These are phyloP conservation scores for Pseudomassariella vexata DNA, from an alignment of 2,329 filamentous ascomycete genomes.

Conservation along the genomic window DNA sequence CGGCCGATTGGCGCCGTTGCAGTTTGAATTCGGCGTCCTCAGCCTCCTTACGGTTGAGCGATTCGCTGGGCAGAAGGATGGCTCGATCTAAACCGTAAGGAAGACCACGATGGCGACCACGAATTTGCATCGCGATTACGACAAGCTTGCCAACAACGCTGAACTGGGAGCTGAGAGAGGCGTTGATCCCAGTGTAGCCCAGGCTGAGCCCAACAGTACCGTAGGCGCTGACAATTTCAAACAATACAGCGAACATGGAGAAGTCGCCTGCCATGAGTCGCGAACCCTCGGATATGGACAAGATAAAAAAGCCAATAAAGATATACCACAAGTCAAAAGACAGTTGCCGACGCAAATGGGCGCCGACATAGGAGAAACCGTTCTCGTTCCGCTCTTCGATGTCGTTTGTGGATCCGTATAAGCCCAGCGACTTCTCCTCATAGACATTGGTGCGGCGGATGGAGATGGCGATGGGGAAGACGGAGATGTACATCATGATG, in stretches of 20 bases:
- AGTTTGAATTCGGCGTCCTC: constrained; percentile 36
- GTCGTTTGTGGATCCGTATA: constrained; percentile 55
- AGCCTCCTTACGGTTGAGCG: constrained; percentile 47
- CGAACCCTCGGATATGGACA: constrained; percentile 78
- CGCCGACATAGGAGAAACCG: constrained; percentile 77
- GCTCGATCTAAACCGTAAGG: constrained; percentile 62
- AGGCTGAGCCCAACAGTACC: constrained; percentile 90
- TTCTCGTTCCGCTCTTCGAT: constrained; percentile 44
- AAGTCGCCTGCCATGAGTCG: constrained; percentile 61
- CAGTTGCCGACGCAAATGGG: constrained; percentile 86
- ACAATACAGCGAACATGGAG: constrained; percentile 65
- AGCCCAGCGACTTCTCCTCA: constrained; percentile 80
- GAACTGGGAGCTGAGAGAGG: constrained; percentile 81
- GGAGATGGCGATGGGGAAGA: constrained; percentile 93
- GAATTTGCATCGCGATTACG: constrained; percentile 64
- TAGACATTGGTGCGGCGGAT: constrained; percentile 94
- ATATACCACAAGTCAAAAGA: constrained; percentile 98
- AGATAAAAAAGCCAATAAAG: constrained; percentile 87
- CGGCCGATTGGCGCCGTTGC: constrained; percentile 28
- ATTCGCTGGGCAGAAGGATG: constrained; percentile 52
- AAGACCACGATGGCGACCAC: constrained; percentile 62
- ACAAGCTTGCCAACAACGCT: constrained; percentile 64
- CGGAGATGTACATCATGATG: constrained; percentile 99
- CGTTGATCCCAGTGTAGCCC: constrained; percentile 69
- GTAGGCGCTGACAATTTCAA: constrained; percentile 86